Evolutionary conservation across 805 yeast species (phyloP), one percentile per base, ranked within the genome.

Genomic region (Clavispora fructus): DNA sequence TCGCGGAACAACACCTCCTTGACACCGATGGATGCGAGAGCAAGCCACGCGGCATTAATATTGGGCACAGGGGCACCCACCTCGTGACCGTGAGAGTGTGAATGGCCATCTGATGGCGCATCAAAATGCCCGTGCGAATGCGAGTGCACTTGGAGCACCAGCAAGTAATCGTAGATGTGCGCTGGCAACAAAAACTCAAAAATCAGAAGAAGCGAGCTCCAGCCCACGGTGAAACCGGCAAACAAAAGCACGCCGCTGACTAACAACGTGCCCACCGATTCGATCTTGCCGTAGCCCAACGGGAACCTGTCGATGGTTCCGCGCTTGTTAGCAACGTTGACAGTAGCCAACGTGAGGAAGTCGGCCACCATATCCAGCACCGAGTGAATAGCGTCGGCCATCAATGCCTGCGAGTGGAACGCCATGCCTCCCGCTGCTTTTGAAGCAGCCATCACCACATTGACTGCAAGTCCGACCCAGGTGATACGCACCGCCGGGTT

Each of bases 371-470:
- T 73, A 65, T 94, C 99, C 40, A 95, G 83, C 17, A 88, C 75
- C 0, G 98, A 92, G 67, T 94, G 99, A 27, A 90, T 83, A 1
- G 97, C 91, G 65, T 94, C 99, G 1, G 99, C 99, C 42, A 91
- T 63, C 46, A 94, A 76, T 2, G 97, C 91, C 63, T 91, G 97
- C 0, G 99, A 94, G 64, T 94, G 96, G 77, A 94, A 94, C 33
- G 82, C 82, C 14, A 88, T 73, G 7, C 99, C 99, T 28, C 98
- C 98, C 19, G 82, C 65, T 26, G 90, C 91, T 63, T 94, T 94
- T 29, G 91, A 83, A 1, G 79, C 70, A 0, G 96, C 97, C 84
- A 94, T 83, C 12, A 86, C 82, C 11, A 88, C 80, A 61, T 94
- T 94, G 38, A 87, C 88, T 27, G 82, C 67, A 37, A 92, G 74